phyloP scores from a whole-genome alignment of 257 asterid species.

The Parsonsia alboflavescens region DNA sequence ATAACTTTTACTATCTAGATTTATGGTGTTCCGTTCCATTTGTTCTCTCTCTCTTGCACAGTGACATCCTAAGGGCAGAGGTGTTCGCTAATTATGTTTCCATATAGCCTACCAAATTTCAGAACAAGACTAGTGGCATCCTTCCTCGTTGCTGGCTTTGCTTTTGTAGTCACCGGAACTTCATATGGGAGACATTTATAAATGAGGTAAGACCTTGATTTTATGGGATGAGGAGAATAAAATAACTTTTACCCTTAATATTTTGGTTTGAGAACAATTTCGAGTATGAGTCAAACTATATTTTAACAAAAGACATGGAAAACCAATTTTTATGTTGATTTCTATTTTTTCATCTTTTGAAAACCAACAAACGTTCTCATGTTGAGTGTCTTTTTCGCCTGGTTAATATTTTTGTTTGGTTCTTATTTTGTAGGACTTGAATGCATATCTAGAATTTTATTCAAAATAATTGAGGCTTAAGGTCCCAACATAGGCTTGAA shows the following conservation, averaged over 20 bases:
- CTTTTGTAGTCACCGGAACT: slow-evolving; percentile 82
- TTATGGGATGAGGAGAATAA: not conserved
- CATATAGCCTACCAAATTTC: slow-evolving; percentile 91
- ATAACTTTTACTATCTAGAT: too few species aligned
- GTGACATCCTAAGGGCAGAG: slow-evolving; percentile 84
- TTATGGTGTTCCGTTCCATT: too few species aligned
- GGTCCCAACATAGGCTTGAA: slow-evolving; percentile 81
- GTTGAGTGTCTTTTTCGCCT: not conserved
- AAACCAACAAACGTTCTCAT: not conserved
- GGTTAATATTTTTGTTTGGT: slow-evolving; percentile 16
- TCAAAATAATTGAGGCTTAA: slow-evolving; percentile 58
- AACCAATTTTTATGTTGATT: not conserved
- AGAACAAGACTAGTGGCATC: slow-evolving; percentile 95
- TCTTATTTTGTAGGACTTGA: slow-evolving; percentile 60
- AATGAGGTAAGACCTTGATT: slow-evolving; percentile 40
- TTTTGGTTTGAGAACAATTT: not conserved
- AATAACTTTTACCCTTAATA: not conserved
- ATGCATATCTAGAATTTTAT: slow-evolving; percentile 65
- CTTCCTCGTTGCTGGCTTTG: slow-evolving; percentile 98
- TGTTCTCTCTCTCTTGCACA: too few species aligned
- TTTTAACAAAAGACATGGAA: not conserved
- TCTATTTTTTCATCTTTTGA: not conserved
- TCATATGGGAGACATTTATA: slow-evolving; percentile 70
- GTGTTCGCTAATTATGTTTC: slow-evolving; percentile 89
- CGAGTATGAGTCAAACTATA: not conserved